These are phyloP conservation scores for Turnera subulata DNA, from an alignment of 345 rosid genomes.

Conservation along the genomic window DNA sequence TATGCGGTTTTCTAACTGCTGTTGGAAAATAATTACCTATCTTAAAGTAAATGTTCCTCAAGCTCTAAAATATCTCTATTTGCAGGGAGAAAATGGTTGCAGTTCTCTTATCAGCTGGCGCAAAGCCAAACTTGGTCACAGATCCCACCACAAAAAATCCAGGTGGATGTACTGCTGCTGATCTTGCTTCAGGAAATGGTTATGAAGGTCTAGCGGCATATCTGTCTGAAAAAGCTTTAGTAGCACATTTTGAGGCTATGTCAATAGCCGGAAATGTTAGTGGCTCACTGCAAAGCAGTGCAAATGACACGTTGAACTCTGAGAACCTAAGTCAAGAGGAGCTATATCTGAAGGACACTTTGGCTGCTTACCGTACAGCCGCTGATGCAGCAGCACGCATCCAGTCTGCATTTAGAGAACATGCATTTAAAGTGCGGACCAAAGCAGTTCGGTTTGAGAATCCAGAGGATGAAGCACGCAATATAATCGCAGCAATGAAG, in stretches of 20 bases:
- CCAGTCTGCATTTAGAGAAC: conserved; percentile 82
- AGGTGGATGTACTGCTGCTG: conserved; percentile 78
- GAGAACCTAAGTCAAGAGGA: conserved; percentile 56
- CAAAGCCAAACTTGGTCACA: conserved; percentile 79
- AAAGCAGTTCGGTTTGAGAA: conserved; percentile 36
- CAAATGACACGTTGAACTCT: conserved; percentile 31
- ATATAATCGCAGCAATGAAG: conserved; percentile 84
- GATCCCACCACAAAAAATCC: conserved; percentile 70
- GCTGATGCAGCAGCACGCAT: conserved; percentile 95
- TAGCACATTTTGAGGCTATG: conserved; percentile 82
- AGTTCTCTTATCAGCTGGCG: conserved; percentile 83
- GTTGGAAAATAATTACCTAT: neutral
- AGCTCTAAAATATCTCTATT: conserved; percentile 12
- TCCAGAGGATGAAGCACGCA: conserved; percentile 64
- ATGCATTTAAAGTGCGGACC: conserved; percentile 54
- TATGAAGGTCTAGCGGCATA: conserved; percentile 84
- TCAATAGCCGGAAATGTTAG: conserved; percentile 76
- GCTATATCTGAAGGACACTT: conserved; percentile 57
- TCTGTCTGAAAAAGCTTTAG: conserved; percentile 79
- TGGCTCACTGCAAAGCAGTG: conserved; percentile 51
- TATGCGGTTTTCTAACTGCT: neutral
- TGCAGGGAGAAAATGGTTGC: conserved; percentile 94
- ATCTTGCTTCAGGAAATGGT: conserved; percentile 71
- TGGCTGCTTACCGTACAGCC: conserved; percentile 77
- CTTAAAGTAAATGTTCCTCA: conserved; percentile 5